Evolutionary conservation across 1,284 basidiomycete genomes (phyloP), one percentile per base, ranked within the genome.

Genomic region (Ceratobasidium sp.): DNA sequence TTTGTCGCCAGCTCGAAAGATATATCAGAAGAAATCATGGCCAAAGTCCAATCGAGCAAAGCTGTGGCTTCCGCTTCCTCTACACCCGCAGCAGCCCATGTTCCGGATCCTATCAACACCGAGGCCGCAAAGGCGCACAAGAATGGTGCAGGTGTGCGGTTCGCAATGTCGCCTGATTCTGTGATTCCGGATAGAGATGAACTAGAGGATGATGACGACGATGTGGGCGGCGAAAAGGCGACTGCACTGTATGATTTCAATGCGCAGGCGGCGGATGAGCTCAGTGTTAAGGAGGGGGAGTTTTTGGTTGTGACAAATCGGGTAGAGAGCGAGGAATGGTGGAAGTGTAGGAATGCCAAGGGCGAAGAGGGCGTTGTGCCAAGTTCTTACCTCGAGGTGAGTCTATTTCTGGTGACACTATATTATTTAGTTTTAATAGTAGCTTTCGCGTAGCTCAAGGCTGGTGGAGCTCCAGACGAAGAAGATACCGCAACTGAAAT

Each of bases 281-380:
- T 99, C 77, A 92, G 91, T 3, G 93, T 98, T 0, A 84, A 87
- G 33, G 97, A 98, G 84, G 96, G 95, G 50, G 97, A 99, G 82
- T 87, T 86, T 12, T 86, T 99, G 44, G 85, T 90, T 48, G 90
- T 99, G 38, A 83, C 99, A 10, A 96, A 98, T 85, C 92, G 91
- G 82, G 87, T 87, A 74, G 94, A 96, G 81, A 91, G 93, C 76
- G 96, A 97, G 79, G 98, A 99, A 83, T 99, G 98, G 98, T 99
- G 97, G 96, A 97, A 96, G 83, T 96, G 96, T 80, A 89, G 93
- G 75, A 95, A 96, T 83, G 85, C 87, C 1, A 83, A 87, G 26
- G 96, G 96, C 1, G 84, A 88, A 33, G 95, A 98, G 85, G 98
- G 98, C 62, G 97, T 99, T 23, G 97, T 99, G 0, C 98, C 98